A percentile compares a stretch with the other conserved stretches of the same genome.
phyloP scores from a whole-genome alignment of 2,329 filamentous ascomycete genomes.

The Acarospora socialis region DNA sequence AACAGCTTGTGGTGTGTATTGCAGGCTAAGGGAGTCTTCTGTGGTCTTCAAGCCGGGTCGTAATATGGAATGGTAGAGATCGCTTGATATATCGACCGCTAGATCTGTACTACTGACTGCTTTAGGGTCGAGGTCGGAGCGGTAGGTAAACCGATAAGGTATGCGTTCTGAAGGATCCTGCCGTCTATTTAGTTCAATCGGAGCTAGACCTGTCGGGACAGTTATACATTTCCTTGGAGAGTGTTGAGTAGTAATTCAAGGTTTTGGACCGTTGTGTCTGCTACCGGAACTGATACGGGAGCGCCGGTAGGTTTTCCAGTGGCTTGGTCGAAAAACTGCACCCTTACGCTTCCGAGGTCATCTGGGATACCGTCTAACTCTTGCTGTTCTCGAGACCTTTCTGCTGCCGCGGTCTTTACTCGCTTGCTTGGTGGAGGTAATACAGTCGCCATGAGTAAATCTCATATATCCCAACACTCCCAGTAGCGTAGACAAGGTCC shows the following conservation, averaged over 20 bases:
- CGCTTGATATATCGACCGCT: constrained; percentile 30
- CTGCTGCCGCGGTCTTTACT: constrained; percentile 61
- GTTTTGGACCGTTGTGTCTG: constrained; percentile 77
- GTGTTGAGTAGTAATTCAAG: constrained; percentile 78
- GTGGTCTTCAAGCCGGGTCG: constrained; percentile 38
- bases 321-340: constrained; percentile 77
- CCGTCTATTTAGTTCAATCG: no score
- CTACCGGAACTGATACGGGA: constrained; percentile 62
- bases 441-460: constrained; percentile 67
- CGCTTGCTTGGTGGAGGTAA: constrained; percentile 77
- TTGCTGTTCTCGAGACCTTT: constrained; percentile 59
- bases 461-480: no score
- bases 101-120: constrained; percentile 28
- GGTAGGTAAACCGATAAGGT: constrained; percentile 52
- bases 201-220: no score
- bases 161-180: constrained; percentile 47
- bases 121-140: constrained; percentile 30
- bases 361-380: constrained; percentile 54
- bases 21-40: constrained; percentile 47
- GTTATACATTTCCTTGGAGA: constrained; percentile 59
- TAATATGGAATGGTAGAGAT: constrained; percentile 38
- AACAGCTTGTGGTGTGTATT: constrained; percentile 71
- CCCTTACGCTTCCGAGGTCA: constrained; percentile 61
- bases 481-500: no score
- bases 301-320: constrained; percentile 53